Conservation (phyloP, 108 stramenopile genomes). For the Nitzschia sp. region DNA sequence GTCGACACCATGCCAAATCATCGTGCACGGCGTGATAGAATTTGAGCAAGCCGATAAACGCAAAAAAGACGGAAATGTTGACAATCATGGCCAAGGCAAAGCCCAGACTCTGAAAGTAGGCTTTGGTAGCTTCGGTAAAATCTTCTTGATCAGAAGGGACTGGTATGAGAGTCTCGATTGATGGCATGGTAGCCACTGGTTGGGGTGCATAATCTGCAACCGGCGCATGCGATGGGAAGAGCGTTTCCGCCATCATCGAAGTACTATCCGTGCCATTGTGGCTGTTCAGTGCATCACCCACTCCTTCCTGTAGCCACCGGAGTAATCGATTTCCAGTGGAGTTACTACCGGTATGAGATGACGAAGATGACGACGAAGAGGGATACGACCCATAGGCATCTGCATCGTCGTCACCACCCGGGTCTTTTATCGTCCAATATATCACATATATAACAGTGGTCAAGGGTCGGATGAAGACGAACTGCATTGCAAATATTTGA, state of each 20-base stretch:
- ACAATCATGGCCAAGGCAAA: slow-evolving; percentile 73
- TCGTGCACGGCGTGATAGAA: slow-evolving; percentile 83
- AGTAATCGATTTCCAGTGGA: neutral
- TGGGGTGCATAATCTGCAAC: neutral
- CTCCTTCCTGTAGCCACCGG: slow-evolving; percentile 14
- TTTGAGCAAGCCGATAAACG: slow-evolving; percentile 83
- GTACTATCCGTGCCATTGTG: neutral
- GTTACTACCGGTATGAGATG: neutral
- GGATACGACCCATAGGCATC: neutral
- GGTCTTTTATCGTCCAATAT: slow-evolving; percentile 1
- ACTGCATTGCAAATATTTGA: slow-evolving; percentile 82
- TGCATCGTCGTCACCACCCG: neutral
- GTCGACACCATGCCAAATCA: slow-evolving; percentile 81
- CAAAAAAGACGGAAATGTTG: slow-evolving; percentile 83
- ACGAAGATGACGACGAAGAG: neutral
- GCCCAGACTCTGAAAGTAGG: slow-evolving; percentile 49
- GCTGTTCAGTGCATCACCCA: neutral
- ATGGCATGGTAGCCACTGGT: slow-evolving; percentile 11
- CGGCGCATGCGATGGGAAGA: neutral
- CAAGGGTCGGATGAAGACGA: slow-evolving; percentile 78
- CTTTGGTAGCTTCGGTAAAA: slow-evolving; percentile 15
- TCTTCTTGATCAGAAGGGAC: neutral
- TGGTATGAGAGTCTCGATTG: neutral
- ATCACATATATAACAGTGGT: slow-evolving; percentile 61
- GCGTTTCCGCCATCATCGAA: neutral